Percentiles rank a stretch among this genome's conserved stretches.
Evolutionary conservation across 139 green algal genomes (phyloP).

Genomic region (Volvox reticuliferus): DNA sequence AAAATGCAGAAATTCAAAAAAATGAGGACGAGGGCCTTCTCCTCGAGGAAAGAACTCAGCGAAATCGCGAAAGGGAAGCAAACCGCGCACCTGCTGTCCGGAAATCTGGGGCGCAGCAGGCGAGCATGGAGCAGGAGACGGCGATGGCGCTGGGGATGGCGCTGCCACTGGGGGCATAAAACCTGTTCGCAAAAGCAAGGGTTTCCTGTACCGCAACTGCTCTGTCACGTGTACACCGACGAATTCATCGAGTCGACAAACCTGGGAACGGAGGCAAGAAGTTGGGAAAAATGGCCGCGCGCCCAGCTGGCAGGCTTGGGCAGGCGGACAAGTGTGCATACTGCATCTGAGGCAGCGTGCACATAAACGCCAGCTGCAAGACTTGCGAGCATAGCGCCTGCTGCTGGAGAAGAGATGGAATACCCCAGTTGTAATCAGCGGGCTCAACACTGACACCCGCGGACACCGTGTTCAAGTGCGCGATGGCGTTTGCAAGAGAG

Average conservation of each 20-base stretch:
- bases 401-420: constrained; percentile 17
- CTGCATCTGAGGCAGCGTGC: neutral
- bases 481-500: neutral
- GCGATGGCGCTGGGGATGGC: neutral
- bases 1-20: no score
- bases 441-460: constrained; percentile 13
- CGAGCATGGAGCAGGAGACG: constrained; percentile 12
- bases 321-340: neutral
- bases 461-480: neutral
- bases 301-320: neutral
- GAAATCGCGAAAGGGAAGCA: neutral
- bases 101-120: neutral
- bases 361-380: constrained; percentile 34
- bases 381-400: constrained; percentile 19
- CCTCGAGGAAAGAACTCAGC: no score
- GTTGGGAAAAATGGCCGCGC: neutral
- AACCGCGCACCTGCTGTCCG: constrained; percentile 10
- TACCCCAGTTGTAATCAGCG: constrained; percentile 7
- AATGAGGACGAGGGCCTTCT: no score
- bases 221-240: neutral
- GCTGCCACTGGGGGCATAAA: neutral
- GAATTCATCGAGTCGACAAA: neutral
- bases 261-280: constrained; percentile 29
- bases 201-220: neutral
- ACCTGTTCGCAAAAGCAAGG: neutral